These are phyloP conservation scores for Lentinula guzmanii DNA, from an alignment of 768 basidiomycete genomes.

Conservation along the genomic window DNA sequence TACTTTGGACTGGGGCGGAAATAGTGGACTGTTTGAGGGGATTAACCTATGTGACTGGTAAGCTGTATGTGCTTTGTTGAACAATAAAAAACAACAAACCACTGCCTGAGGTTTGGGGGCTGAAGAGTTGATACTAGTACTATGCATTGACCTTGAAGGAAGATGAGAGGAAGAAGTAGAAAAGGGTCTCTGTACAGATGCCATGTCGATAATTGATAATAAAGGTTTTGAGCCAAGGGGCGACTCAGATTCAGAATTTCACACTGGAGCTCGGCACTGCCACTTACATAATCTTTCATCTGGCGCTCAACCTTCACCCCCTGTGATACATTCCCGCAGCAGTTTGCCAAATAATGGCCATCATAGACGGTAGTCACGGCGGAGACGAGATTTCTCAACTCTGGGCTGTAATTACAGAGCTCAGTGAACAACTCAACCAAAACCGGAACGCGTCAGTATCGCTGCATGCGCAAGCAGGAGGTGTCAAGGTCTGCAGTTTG, in stretches of 20 bases:
- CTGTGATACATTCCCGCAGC: background rate
- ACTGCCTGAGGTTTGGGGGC: background rate
- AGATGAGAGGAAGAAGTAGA: background rate
- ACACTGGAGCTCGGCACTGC: background rate
- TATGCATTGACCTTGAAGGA: background rate
- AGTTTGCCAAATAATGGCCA: slow-evolving; percentile 36
- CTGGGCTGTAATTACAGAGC: slow-evolving; percentile 66
- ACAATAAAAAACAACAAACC: background rate
- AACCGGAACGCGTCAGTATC: slow-evolving; percentile 69
- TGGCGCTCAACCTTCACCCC: background rate
- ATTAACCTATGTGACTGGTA: background rate
- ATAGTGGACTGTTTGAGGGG: background rate
- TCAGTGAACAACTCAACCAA: slow-evolving; percentile 76
- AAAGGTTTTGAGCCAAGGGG: background rate
- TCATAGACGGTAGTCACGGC: slow-evolving; percentile 39
- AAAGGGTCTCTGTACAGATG: background rate
- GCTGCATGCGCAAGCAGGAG: slow-evolving; percentile 67
- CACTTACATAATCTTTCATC: background rate
- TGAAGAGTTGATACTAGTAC: background rate
- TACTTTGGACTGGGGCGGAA: background rate
- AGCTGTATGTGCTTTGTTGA: background rate
- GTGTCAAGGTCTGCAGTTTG: slow-evolving; percentile 59
- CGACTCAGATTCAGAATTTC: background rate
- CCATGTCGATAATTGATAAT: slow-evolving; percentile 2
- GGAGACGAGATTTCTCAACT: slow-evolving; percentile 61